phyloP scores from a whole-genome alignment of 1,284 basidiomycete species.

The Cryptococcus hybrid region DNA sequence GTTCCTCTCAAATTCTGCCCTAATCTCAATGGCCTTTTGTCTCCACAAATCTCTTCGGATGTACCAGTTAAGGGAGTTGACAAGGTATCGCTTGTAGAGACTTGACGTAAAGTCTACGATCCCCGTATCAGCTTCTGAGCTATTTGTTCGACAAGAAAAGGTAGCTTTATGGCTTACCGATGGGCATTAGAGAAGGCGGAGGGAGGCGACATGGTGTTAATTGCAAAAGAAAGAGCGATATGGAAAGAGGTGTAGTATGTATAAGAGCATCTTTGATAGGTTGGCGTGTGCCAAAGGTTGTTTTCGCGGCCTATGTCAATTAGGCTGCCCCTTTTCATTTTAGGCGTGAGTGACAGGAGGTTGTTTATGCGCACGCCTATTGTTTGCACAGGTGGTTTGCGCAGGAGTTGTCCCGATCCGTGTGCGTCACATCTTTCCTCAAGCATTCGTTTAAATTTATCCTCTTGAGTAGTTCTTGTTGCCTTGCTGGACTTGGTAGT shows the following conservation, averaged over 20 bases:
- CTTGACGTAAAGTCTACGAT: slow-evolving; percentile 71
- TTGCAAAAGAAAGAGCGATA: neutral
- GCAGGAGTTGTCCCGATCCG: no score
- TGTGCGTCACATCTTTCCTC: no score
- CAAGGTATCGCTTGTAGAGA: slow-evolving; percentile 86
- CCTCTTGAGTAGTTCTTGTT: no score
- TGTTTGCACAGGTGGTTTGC: no score
- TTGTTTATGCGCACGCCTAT: no score
- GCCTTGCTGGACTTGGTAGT: no score
- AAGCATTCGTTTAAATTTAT: no score
- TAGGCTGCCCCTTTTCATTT: no score
- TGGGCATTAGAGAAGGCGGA: slow-evolving; percentile 15
- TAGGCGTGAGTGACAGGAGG: no score
- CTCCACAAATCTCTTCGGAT: slow-evolving; percentile 83
- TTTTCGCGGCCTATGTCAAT: no score
- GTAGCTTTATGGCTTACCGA: slow-evolving; percentile 4
- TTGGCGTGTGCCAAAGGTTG: neutral
- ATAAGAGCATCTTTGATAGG: neutral
- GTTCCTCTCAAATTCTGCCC: slow-evolving; percentile 90
- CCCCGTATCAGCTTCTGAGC: neutral
- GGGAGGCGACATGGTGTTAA: slow-evolving; percentile 10
- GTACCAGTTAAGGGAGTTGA: slow-evolving; percentile 85
- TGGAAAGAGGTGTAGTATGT: neutral
- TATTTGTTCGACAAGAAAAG: neutral
- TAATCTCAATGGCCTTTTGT: slow-evolving; percentile 73